These are phyloP conservation scores for Dactylellina haptotyla DNA, from an alignment of 2,329 filamentous ascomycete species.

Conservation along the genomic window DNA sequence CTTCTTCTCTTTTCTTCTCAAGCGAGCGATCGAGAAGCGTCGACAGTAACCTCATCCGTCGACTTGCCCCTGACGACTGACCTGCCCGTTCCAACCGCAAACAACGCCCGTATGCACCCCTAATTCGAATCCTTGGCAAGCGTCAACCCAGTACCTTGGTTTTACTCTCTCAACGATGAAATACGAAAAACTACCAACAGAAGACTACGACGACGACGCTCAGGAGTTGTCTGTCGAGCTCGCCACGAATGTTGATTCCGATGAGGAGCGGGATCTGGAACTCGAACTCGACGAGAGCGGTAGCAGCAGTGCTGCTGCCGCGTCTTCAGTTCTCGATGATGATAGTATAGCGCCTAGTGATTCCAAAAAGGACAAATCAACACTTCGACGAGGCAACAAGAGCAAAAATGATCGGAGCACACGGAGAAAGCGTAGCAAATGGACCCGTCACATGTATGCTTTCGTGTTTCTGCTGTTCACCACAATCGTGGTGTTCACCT, in stretches of 20 bases:
- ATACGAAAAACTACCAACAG: slow-evolving; percentile 50
- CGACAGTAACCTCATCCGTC: slow-evolving; percentile 3
- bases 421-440: slow-evolving; percentile 31
- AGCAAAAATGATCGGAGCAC: not conserved
- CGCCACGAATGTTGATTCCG: slow-evolving; percentile 47
- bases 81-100: slow-evolving; percentile 5
- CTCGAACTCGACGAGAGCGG: slow-evolving; percentile 26
- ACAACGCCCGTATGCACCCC: slow-evolving; percentile 34
- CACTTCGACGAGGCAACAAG: not conserved
- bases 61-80: not conserved
- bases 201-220: slow-evolving; percentile 50
- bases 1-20: not conserved
- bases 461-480: slow-evolving; percentile 34
- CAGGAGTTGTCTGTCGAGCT: slow-evolving; percentile 52
- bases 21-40: not conserved
- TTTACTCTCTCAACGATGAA: slow-evolving; percentile 19
- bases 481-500: slow-evolving; percentile 47
- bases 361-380: slow-evolving; percentile 10
- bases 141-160: slow-evolving; percentile 21
- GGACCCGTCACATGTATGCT: slow-evolving; percentile 30
- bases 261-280: slow-evolving; percentile 39
- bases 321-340: not conserved
- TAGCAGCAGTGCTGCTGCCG: slow-evolving; percentile 1
- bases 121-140: slow-evolving; percentile 29
- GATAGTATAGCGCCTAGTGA: not conserved